Percentiles rank a stretch among this genome's conserved stretches.
These are phyloP conservation scores for Cercophora samala DNA, from an alignment of 495 filamentous ascomycete species.

Conservation along the genomic window DNA sequence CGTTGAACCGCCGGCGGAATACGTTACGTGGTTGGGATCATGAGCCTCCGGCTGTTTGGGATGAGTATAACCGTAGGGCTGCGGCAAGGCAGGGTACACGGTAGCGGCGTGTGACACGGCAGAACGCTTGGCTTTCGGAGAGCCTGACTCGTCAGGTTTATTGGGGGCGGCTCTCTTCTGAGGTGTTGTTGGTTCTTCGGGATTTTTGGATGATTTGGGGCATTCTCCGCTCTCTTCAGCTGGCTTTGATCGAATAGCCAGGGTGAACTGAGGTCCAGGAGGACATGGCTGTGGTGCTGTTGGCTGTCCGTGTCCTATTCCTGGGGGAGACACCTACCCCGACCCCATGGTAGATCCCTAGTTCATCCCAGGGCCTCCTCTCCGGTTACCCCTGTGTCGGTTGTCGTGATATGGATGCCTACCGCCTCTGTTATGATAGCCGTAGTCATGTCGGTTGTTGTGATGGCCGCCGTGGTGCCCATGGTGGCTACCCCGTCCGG, in stretches of 20 bases:
- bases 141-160: not conserved
- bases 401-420: slow-evolving; percentile 25
- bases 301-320: no score
- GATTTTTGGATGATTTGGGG: no score
- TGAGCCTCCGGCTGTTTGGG: not conserved
- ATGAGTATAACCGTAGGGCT: not conserved
- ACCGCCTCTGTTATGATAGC: slow-evolving; percentile 26
- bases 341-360: not conserved
- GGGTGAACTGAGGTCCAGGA: no score
- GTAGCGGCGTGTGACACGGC: not conserved
- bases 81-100: not conserved
- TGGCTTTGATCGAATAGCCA: no score
- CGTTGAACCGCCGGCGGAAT: not conserved
- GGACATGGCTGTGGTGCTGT: no score
- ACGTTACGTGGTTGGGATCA: not conserved
- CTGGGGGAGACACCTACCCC: not conserved
- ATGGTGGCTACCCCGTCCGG: slow-evolving; percentile 12
- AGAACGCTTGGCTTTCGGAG: not conserved
- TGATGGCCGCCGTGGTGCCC: slow-evolving; percentile 15
- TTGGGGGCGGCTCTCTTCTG: no score
- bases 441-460: slow-evolving; percentile 22
- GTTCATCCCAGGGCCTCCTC: slow-evolving; percentile 10
- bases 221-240: no score
- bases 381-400: slow-evolving; percentile 26
- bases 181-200: no score